These are phyloP conservation scores for Karstenula rhodostoma DNA, from an alignment of 2,329 filamentous ascomycete genomes.

Conservation along the genomic window DNA sequence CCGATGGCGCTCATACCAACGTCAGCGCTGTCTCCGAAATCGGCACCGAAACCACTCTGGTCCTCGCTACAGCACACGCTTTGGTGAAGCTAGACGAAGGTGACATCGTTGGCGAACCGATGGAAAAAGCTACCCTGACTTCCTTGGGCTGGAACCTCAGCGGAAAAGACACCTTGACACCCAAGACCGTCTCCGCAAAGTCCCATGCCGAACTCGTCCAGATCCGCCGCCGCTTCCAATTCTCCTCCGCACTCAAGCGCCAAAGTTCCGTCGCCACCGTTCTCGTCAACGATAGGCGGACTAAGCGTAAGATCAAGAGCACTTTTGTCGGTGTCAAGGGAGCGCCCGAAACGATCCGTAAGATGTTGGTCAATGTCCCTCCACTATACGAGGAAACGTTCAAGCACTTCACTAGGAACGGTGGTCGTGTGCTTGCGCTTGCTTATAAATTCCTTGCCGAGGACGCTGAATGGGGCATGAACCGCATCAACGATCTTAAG, in stretches of 20 bases:
- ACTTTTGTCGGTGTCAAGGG: slow-evolving; percentile 97
- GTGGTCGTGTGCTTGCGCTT: slow-evolving; percentile 90
- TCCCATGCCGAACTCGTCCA: slow-evolving; percentile 78
- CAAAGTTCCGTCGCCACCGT: slow-evolving; percentile 94
- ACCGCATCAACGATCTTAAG: slow-evolving; percentile 91
- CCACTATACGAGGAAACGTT: slow-evolving; percentile 95
- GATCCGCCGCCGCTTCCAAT: slow-evolving; percentile 96
- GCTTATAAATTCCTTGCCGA: slow-evolving; percentile 90
- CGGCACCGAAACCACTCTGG: slow-evolving; percentile 84
- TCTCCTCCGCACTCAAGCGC: slow-evolving; percentile 94
- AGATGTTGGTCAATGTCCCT: slow-evolving; percentile 85
- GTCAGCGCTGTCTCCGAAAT: slow-evolving; percentile 76
- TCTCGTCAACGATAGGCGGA: slow-evolving; percentile 73
- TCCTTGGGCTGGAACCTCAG: slow-evolving; percentile 95
- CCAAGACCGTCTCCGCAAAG: slow-evolving; percentile 64
- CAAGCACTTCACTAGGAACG: slow-evolving; percentile 97
- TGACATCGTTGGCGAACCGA: slow-evolving; percentile 95
- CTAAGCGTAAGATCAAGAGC: slow-evolving; percentile 77
- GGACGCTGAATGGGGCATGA: slow-evolving; percentile 81
- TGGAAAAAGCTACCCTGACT: slow-evolving; percentile 94
- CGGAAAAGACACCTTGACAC: slow-evolving; percentile 82
- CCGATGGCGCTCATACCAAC: slow-evolving; percentile 82
- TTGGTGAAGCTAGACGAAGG: slow-evolving; percentile 96
- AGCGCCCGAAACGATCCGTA: slow-evolving; percentile 94
- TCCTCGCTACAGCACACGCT: slow-evolving; percentile 93